A percentile compares a stretch with the other conserved stretches of the same genome.
These are phyloP conservation scores for Trichoderma lentiforme DNA, from an alignment of 2,329 filamentous ascomycete genomes.

Conservation along the genomic window DNA sequence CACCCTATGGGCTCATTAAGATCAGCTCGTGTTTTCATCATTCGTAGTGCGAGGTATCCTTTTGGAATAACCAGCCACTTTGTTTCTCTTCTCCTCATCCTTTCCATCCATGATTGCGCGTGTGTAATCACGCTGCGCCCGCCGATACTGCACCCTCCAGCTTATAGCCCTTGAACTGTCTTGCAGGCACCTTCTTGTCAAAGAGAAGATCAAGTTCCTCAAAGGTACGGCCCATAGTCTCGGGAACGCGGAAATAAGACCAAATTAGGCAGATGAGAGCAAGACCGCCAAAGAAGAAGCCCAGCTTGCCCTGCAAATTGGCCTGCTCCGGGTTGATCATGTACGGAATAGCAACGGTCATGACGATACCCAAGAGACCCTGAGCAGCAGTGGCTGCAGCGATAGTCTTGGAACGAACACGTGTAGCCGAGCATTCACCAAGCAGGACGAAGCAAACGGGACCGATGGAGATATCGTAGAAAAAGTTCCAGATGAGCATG, in stretches of 20 bases:
- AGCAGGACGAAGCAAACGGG: slow-evolving; percentile 44
- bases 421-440: slow-evolving; percentile 40
- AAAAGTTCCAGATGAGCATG: slow-evolving; percentile 43
- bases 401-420: slow-evolving; percentile 42
- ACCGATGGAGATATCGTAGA: slow-evolving; percentile 42
- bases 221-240: slow-evolving; percentile 33
- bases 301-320: slow-evolving; percentile 36
- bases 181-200: slow-evolving; percentile 29
- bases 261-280: slow-evolving; percentile 28
- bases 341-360: slow-evolving; percentile 31
- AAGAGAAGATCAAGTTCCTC: slow-evolving; percentile 37
- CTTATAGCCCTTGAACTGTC: slow-evolving; percentile 33
- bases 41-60: neutral
- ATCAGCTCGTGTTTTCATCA: neutral
- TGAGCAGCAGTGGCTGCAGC: slow-evolving; percentile 37
- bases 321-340: slow-evolving; percentile 34
- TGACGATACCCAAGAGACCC: slow-evolving; percentile 28
- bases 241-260: slow-evolving; percentile 35
- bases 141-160: slow-evolving; percentile 14
- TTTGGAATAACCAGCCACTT: neutral
- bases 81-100: neutral
- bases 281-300: slow-evolving; percentile 32
- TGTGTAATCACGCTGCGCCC: neutral
- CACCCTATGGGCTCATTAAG: neutral
- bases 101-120: neutral